Evolutionary conservation across 257 asterid species (phyloP), one percentile per base, ranked within the genome.

Genomic region (Salvia splendens): DNA sequence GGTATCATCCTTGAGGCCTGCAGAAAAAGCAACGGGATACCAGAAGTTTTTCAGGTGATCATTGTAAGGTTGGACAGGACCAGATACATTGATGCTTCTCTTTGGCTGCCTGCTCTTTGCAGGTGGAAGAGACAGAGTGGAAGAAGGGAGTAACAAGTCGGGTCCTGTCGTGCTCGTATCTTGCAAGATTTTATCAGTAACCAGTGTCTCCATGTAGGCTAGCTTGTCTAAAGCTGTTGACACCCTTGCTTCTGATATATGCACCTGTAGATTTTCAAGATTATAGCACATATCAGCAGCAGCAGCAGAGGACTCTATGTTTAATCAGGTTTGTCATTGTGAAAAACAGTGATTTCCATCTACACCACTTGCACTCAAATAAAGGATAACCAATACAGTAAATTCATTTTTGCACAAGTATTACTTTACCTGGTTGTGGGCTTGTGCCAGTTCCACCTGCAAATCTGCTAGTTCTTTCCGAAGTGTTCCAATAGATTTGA

Each of bases 21-120:
- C 70, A 61, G 99, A 80, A 79, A 93, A 93, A 46, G 97, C 96
- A 45, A 93, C 92, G 1, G 99, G 97, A 58, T 90, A 93, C 99
- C 99, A 93, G 46, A 93, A 93, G 65, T 93, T 88, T 84, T 85
- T 90, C 84, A 93, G 48, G 53, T 70, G 55, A 41, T 80, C 68
- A 59, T 77, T 73, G 78, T 93, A 93, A 54, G 93, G 85, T 68
- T 83, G 90, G 63, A 86, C 86, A 5, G 97, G 96, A 64, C 99
- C 99, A 8, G 99, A 88, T 47, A 93, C 95, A 12, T 93, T 71
- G 49, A 93, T 84, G 73, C 73, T 81, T 72, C 79, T 86, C 62
- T 75, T 74, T 2, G 77, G 64, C 68, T 52, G 77, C 45, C 83
- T 68, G 17, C 70, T 70, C 12, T 70, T 80, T 28, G 50, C 48